phyloP scores from a whole-genome alignment of 106 monocot genomes.

The Dendrobium officinale region DNA sequence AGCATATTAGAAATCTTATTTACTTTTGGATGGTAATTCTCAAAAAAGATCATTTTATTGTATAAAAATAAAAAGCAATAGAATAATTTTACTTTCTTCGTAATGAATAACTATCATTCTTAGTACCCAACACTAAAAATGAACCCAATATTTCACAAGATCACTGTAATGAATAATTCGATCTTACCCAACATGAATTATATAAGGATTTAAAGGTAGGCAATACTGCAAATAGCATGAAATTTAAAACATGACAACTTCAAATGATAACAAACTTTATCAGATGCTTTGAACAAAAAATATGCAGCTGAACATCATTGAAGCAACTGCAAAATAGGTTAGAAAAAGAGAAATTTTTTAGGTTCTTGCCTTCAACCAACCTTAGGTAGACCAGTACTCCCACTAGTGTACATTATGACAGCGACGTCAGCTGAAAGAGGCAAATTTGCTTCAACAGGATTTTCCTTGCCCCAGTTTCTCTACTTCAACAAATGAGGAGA shows the following conservation, averaged over 20 bases:
- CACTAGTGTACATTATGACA: constrained; percentile 99
- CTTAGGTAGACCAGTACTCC: constrained; percentile 98
- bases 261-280: not conserved
- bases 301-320: not conserved
- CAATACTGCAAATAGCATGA: not conserved
- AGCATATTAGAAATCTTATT: not conserved
- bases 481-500: constrained; percentile 68
- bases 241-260: not conserved
- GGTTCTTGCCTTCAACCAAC: constrained; percentile 28
- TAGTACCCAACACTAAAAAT: not conserved
- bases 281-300: not conserved
- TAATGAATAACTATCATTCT: not conserved
- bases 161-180: not conserved
- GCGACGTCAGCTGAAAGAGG: constrained; percentile 77
- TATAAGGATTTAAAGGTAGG: not conserved
- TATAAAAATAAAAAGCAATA: not conserved
- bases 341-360: not conserved
- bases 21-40: not conserved
- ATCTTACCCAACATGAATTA: not conserved
- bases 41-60: not conserved
- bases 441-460: constrained; percentile 50
- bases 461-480: constrained; percentile 65
- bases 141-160: not conserved
- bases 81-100: not conserved
- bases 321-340: not conserved